Evolutionary conservation across 2,329 filamentous ascomycete genomes (phyloP), one percentile per base, ranked within the genome.

Genomic region (Epichloe sp.): DNA sequence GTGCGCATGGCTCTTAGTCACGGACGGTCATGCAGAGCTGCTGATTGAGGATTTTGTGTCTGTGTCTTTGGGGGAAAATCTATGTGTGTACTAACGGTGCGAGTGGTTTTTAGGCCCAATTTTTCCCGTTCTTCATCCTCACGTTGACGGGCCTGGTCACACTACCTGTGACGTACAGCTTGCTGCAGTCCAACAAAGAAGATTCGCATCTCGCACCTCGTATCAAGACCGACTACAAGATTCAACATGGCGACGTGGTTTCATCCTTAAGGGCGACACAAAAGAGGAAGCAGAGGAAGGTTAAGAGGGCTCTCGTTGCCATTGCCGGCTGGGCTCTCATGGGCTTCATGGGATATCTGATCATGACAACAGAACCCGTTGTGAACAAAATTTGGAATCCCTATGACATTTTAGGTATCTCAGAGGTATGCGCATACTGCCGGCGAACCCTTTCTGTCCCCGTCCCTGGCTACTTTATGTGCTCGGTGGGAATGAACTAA

Each of bases 91-190:
- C 52, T 56, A 50, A 55, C 43, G 36, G 11, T 15, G 5, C 21
- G 23, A 31, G 8, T 40, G 21, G 21, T 3, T 34, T 40, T 38
- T 44, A 93, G 80, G 90, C 89, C 62, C 88, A 96, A 79, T 96
- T 96, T 76, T 98, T 96, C 77, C 93, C 94, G 59, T 95, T 95
- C 79, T 98, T 98, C 76, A 85, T 97, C 71, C 83, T 96, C 65
- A 96, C 90, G 43, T 78, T 97, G 63, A 82, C 85, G 56, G 83
- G 84, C 63, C 81, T 98, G 59, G 79, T 96, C 69, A 96, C 93
- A 36, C 72, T 95, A 53, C 90, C 91, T 55, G 78, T 95, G 63
- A 95, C 91, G 62, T 95, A 94, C 71, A 86, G 83, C 58, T 82
- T 95, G 60, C 77, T 96, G 62, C 85, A 84, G 65, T 82, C 88